phyloP scores from a whole-genome alignment of 2,329 filamentous ascomycete genomes.

The Aureobasidium sp. region DNA sequence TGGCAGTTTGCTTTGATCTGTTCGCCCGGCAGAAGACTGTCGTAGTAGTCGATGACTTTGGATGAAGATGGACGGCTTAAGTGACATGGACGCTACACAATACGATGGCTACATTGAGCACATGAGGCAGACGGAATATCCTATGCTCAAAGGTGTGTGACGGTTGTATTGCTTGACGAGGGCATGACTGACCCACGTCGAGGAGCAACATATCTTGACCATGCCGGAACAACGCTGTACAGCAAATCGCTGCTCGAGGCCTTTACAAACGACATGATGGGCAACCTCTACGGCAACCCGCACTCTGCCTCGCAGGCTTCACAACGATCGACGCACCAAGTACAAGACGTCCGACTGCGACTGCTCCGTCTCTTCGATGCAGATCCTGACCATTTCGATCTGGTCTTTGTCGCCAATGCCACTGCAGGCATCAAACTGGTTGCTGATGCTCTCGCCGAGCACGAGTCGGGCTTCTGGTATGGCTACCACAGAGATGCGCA shows the following conservation, averaged over 20 bases:
- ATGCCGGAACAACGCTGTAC: slow-evolving; percentile 68
- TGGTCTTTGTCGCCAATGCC: slow-evolving; percentile 87
- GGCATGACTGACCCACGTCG: not conserved
- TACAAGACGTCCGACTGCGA: slow-evolving; percentile 69
- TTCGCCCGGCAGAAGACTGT: not conserved
- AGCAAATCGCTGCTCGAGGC: slow-evolving; percentile 55
- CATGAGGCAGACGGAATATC: slow-evolving; percentile 41
- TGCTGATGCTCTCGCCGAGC: slow-evolving; percentile 63
- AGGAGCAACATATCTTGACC: slow-evolving; percentile 62
- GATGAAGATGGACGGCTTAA: slow-evolving; percentile 26
- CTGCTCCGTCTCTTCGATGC: slow-evolving; percentile 72
- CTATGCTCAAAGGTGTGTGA: slow-evolving; percentile 23
- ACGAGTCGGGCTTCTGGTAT: slow-evolving; percentile 63
- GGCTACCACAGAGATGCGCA: slow-evolving; percentile 77
- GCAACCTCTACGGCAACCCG: slow-evolving; percentile 78
- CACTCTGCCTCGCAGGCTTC: slow-evolving; percentile 79
- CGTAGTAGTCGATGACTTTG: not conserved
- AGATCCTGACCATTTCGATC: slow-evolving; percentile 70
- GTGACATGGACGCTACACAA: slow-evolving; percentile 16
- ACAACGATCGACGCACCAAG: slow-evolving; percentile 55
- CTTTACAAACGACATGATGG: slow-evolving; percentile 69
- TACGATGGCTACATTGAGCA: slow-evolving; percentile 39
- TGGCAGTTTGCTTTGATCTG: not conserved
- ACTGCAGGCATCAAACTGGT: slow-evolving; percentile 87
- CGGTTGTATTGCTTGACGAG: not conserved